Evolutionary conservation across 2,329 filamentous ascomycete species (phyloP).

Genomic region (Aspergillus sp.): DNA sequence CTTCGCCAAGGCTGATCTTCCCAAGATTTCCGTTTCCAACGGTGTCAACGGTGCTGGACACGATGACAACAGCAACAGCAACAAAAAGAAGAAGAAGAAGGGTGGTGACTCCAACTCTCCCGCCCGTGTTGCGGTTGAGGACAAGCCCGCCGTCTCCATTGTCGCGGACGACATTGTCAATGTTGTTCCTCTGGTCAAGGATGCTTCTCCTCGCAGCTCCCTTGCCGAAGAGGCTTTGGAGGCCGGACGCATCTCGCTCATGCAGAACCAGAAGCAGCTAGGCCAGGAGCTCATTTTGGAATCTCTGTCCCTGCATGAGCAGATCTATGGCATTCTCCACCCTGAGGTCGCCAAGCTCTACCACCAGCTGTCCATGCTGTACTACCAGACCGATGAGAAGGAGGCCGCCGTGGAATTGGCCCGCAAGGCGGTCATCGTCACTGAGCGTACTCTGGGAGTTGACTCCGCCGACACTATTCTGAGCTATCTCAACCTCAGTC

Average conservation of each 20-base stretch:
- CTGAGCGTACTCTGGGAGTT: conserved; percentile 88
- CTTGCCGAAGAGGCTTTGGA: conserved; percentile 95
- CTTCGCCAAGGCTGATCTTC: conserved; percentile 54
- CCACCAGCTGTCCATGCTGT: conserved; percentile 90
- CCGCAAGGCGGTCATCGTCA: conserved; percentile 93
- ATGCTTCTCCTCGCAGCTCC: conserved; percentile 84
- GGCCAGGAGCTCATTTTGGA: conserved; percentile 95
- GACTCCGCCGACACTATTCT: conserved; percentile 92
- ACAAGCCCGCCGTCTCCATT: conserved; percentile 62
- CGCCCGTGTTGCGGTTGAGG: conserved; percentile 40
- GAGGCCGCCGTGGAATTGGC: conserved; percentile 91
- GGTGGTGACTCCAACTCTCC: conserved; percentile 50
- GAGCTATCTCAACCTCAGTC: conserved; percentile 90
- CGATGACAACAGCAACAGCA: conserved; percentile 31
- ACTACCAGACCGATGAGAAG: conserved; percentile 98
- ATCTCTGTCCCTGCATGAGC: conserved; percentile 91
- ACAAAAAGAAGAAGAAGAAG: conserved; percentile 62
- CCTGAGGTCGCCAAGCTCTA: conserved; percentile 95
- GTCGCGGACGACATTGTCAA: conserved; percentile 82
- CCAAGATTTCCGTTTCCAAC: conserved; percentile 38
- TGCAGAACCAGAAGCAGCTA: conserved; percentile 91
- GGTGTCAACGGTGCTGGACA: conserved; percentile 32
- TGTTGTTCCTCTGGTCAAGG: conserved; percentile 91
- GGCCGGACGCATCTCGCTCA: conserved; percentile 91
- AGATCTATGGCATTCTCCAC: conserved; percentile 96